phyloP scores from a whole-genome alignment of 345 rosid genomes.

The Leavenworthia alabamica region DNA sequence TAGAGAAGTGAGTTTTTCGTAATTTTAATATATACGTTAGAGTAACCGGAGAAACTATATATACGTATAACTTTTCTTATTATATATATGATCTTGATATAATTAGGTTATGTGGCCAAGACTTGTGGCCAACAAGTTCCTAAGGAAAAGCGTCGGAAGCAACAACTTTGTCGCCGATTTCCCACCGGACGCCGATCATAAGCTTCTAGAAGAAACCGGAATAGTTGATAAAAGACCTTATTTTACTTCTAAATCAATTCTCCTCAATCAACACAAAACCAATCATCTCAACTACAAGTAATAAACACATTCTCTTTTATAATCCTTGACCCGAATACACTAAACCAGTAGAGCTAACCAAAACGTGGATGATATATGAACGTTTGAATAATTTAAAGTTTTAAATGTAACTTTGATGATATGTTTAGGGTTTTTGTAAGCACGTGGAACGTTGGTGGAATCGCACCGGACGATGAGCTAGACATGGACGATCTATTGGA shows the following conservation, averaged over 20 bases:
- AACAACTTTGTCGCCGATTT: conserved; percentile 72
- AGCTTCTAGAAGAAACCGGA: conserved; percentile 29
- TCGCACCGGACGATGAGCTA: conserved; percentile 51
- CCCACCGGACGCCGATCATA: conserved; percentile 34
- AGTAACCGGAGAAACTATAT: background rate
- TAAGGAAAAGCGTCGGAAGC: conserved; percentile 57
- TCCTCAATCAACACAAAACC: conserved; percentile 31
- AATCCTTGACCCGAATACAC: background rate
- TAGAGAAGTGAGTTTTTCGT: conserved; percentile 36
- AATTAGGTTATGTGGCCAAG: conserved; percentile 81
- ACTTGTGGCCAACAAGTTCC: conserved; percentile 63
- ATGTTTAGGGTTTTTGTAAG: conserved; percentile 57
- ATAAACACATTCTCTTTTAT: background rate
- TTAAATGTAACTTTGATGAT: background rate
- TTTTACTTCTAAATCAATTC: conserved; percentile 24
- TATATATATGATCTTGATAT: background rate
- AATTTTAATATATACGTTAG: background rate
- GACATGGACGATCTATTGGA: conserved; percentile 65
- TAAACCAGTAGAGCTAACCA: background rate
- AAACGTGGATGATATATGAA: background rate
- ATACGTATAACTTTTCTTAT: background rate
- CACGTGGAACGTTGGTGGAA: conserved; percentile 90
- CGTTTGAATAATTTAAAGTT: background rate
- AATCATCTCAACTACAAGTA: conserved; percentile 48
- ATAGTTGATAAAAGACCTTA: conserved; percentile 26